Evolutionary conservation across 2,329 filamentous ascomycete genomes (phyloP).

Genomic region (Septoria petroselini): DNA sequence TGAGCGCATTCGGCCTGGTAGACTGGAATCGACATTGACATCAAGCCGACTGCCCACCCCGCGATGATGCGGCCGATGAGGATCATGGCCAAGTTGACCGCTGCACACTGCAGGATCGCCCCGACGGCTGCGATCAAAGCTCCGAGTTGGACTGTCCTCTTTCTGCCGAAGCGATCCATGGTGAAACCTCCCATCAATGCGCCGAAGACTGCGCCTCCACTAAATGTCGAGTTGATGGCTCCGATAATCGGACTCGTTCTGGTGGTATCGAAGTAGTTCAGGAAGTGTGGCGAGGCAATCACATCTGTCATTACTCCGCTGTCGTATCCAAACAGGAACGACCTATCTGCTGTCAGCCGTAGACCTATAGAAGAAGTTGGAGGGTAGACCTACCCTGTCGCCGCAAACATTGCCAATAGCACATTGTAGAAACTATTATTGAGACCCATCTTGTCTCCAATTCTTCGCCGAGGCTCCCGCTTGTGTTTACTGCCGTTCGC

Average conservation of each 20-base stretch:
- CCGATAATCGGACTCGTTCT: slow-evolving; percentile 54
- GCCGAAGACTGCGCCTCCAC: slow-evolving; percentile 56
- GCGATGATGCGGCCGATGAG: slow-evolving; percentile 58
- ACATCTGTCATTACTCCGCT: slow-evolving; percentile 48
- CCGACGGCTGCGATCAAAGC: slow-evolving; percentile 58
- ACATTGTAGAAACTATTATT: slow-evolving; percentile 30
- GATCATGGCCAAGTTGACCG: slow-evolving; percentile 57
- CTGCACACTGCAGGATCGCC: slow-evolving; percentile 57
- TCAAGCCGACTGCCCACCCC: slow-evolving; percentile 57
- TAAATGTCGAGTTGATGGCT: slow-evolving; percentile 63
- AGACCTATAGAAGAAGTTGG: background rate
- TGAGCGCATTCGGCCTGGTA: slow-evolving; percentile 63
- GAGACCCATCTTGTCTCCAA: slow-evolving; percentile 18
- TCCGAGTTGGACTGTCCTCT: slow-evolving; percentile 58
- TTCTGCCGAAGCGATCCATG: slow-evolving; percentile 60
- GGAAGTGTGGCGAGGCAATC: slow-evolving; percentile 56
- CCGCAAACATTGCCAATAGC: slow-evolving; percentile 32
- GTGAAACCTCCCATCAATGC: slow-evolving; percentile 55
- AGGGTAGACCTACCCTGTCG: slow-evolving; percentile 26
- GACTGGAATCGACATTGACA: slow-evolving; percentile 60
- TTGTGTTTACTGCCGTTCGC: background rate
- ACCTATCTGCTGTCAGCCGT: slow-evolving; percentile 23
- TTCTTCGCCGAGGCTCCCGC: background rate
- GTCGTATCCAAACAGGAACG: slow-evolving; percentile 49
- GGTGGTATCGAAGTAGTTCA: slow-evolving; percentile 55